phyloP scores from a whole-genome alignment of 78 protist species.

The Trichosphaerium sp. region DNA sequence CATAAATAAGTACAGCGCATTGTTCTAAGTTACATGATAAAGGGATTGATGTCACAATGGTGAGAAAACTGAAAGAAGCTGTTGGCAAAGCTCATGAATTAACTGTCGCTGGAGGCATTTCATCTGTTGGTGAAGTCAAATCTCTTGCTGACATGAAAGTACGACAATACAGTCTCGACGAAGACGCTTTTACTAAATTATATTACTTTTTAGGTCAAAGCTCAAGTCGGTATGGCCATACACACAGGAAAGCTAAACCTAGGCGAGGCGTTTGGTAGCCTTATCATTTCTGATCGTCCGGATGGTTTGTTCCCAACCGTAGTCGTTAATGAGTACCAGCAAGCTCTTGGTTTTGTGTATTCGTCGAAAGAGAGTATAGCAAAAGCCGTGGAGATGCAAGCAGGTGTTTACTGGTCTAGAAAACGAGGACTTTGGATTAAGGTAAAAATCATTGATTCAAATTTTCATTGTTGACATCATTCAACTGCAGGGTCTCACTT shows the following conservation, averaged over 20 bases:
- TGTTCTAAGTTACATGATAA: neutral
- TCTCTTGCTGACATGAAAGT: neutral
- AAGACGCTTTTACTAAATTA: no score
- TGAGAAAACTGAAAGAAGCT: neutral
- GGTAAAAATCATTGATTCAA: slow-evolving; percentile 49
- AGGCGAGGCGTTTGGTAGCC: neutral
- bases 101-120: slow-evolving; percentile 5
- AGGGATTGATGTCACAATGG: neutral
- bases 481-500: no score
- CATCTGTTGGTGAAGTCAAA: neutral
- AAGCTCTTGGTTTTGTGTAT: slow-evolving; percentile 37
- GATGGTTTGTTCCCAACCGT: slow-evolving; percentile 55
- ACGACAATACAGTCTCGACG: no score
- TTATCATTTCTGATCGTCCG: slow-evolving; percentile 20
- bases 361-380: slow-evolving; percentile 10
- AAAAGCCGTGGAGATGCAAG: neutral
- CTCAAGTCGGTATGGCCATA: neutral
- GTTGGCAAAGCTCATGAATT: neutral
- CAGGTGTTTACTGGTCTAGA: slow-evolving; percentile 56
- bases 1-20: neutral
- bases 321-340: slow-evolving; percentile 42
- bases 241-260: neutral
- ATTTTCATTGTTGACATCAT: no score
- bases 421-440: slow-evolving; percentile 60
- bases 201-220: neutral